Evolutionary conservation across 192 early-diverging fungal genomes (phyloP), one percentile per base, ranked within the genome.

Genomic region (Coemansia sp.): DNA sequence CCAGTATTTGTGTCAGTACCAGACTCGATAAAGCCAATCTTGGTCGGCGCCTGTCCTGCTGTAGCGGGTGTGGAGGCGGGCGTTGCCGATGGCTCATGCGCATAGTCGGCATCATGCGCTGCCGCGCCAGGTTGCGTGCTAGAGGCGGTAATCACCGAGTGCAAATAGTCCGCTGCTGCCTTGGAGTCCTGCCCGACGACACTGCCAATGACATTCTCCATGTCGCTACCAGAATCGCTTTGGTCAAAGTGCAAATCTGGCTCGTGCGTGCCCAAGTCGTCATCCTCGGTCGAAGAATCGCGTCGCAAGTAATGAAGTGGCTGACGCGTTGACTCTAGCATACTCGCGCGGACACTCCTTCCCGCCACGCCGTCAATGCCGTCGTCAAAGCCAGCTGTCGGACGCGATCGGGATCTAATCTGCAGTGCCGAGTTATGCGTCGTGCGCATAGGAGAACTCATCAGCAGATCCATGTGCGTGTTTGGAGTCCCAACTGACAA

Each of bases 161-260:
- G 56, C 48, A 74, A 14, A 57, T 65, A 71, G 0, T 57, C 59
- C 0, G 64, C 68, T 0, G 65, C 63, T 1, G 34, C 52, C 52
- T 52, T 60, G 0, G 67, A 61, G 9, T 71, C 63, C 42, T 67
- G 72, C 11, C 38, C 58, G 21, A 40, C 63, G 26, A 12, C 46
- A 24, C 24, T 50, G 14, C 38, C 55, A 32, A 26, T 36, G 9
- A 55, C 38, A 17, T 65, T 55, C 24, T 81, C 79, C 7, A 42
- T 56, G 33, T 76, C 73, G 40, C 79, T 81, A 33, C 68, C 74
- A 6, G 66, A 38, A 19, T 72, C 79, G 53, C 69, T 70, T 35
- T 72, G 64, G 27, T 63, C 81, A 59, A 79, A 74, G 18, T 82
- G 74, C 60, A 82, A 62, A 43, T 77, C 67, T 1, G 80, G 80